Evolutionary conservation across 2,329 filamentous ascomycete species (phyloP).

Genomic region (Neonectria coccinea): DNA sequence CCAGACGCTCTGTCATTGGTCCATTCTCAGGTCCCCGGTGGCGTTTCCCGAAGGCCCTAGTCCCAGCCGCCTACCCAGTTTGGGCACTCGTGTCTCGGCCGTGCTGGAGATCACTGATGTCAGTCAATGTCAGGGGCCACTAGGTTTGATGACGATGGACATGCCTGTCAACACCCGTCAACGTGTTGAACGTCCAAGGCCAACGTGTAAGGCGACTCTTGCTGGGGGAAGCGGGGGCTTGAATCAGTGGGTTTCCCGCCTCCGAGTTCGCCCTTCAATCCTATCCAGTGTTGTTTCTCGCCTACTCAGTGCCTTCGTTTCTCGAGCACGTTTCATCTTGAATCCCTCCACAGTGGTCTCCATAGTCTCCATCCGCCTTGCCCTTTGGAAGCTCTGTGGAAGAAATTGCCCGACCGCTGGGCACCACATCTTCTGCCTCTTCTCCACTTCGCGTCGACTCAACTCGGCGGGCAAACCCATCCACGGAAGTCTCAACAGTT

Average conservation of each 20-base stretch:
- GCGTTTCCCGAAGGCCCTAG: conserved; percentile 27
- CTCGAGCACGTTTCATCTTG: conserved; percentile 39
- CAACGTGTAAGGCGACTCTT: conserved; percentile 19
- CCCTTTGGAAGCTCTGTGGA: conserved; percentile 39
- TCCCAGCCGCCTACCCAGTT: conserved; percentile 34
- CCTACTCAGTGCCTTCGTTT: conserved; percentile 16
- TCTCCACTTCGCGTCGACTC: conserved; percentile 44
- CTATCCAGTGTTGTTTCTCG: conserved; percentile 8
- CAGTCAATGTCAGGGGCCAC: conserved; percentile 36
- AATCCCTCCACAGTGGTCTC: conserved; percentile 33
- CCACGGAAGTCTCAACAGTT: conserved; percentile 29
- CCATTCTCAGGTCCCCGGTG: conserved; percentile 33
- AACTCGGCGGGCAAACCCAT: conserved; percentile 36
- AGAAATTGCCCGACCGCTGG: conserved; percentile 30
- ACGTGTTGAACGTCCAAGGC: not conserved
- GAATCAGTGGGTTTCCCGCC: too few species aligned
- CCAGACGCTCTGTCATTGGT: conserved; percentile 33
- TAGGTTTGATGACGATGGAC: conserved; percentile 33
- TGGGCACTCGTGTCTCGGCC: conserved; percentile 40
- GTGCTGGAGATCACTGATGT: conserved; percentile 44
- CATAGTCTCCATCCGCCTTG: conserved; percentile 37
- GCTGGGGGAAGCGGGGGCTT: conserved; percentile 14
- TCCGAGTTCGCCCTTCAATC: conserved; percentile 9
- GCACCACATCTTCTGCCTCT: conserved; percentile 20
- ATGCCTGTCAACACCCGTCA: conserved; percentile 34